A percentile compares a stretch with the other conserved stretches of the same genome.
Conservation (phyloP, 805 yeast genomes). For the Hanseniaspora singularis region DNA sequence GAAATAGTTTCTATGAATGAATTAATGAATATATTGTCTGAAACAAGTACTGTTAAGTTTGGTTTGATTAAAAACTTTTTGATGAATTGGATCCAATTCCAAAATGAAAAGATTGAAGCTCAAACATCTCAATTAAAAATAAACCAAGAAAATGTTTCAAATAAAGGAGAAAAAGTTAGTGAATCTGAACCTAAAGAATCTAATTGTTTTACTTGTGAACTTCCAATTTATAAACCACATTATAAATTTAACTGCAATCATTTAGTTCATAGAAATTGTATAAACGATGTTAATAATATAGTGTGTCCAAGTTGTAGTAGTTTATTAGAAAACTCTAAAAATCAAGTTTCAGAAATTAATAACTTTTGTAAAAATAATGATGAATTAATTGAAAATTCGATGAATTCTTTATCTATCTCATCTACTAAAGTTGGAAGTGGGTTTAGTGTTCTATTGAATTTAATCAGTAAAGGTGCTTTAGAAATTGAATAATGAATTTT, state of each 20-base stretch:
- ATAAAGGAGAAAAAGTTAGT: conserved; percentile 37
- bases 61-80: conserved; percentile 64
- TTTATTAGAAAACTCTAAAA: conserved; percentile 55
- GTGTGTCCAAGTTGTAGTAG: conserved; percentile 65
- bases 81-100: conserved; percentile 45
- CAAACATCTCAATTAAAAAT: conserved; percentile 54
- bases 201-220: conserved; percentile 53
- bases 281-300: conserved; percentile 36
- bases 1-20: conserved; percentile 63
- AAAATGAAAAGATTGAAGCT: conserved; percentile 53
- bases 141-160: conserved; percentile 53
- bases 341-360: conserved; percentile 47
- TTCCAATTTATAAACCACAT: conserved; percentile 60
- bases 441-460: conserved; percentile 66
- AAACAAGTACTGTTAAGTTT: conserved; percentile 50
- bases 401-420: conserved; percentile 35
- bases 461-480: conserved; percentile 80
- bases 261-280: conserved; percentile 72
- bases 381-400: conserved; percentile 48
- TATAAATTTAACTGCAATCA: conserved; percentile 80
- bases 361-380: conserved; percentile 44
- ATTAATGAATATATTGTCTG: conserved; percentile 54
- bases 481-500: conserved; percentile 29
- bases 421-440: conserved; percentile 24
- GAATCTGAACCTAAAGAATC: conserved; percentile 41